phyloP scores from a whole-genome alignment of 306 rosid species.

The Cucurbita maxima region DNA sequence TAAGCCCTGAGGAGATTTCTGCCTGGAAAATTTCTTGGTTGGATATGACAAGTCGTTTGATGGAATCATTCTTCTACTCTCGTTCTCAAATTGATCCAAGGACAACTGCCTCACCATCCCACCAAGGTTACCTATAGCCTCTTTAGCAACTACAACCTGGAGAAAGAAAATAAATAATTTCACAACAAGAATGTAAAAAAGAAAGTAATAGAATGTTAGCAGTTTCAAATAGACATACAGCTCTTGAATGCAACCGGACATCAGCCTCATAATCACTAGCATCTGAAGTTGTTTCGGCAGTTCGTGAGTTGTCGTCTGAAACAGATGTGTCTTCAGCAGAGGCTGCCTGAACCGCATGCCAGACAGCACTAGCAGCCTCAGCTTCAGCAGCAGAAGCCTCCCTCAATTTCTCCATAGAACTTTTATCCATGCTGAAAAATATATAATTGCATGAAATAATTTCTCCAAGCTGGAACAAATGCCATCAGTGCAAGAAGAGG shows the following conservation, averaged over 20 bases:
- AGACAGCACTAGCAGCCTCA: slow-evolving; percentile 89
- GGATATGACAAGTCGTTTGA: slow-evolving; percentile 57
- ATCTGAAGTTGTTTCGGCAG: slow-evolving; percentile 72
- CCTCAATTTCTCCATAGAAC: slow-evolving; percentile 87
- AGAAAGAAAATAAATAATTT: slow-evolving; percentile 12
- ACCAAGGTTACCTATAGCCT: slow-evolving; percentile 86
- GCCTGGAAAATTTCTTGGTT: slow-evolving; percentile 73
- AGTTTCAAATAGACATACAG: slow-evolving; percentile 44
- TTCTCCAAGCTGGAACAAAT: background rate
- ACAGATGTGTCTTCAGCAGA: slow-evolving; percentile 65
- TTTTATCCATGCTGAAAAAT: slow-evolving; percentile 60
- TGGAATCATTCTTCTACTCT: slow-evolving; percentile 97
- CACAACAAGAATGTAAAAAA: slow-evolving; percentile 13
- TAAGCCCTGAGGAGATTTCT: slow-evolving; percentile 93
- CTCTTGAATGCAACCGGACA: slow-evolving; percentile 98
- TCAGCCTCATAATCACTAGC: slow-evolving; percentile 92
- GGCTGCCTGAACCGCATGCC: slow-evolving; percentile 71
- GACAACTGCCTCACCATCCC: slow-evolving; percentile 99
- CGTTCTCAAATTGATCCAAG: slow-evolving; percentile 96
- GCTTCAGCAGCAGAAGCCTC: slow-evolving; percentile 99
- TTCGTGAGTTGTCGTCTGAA: slow-evolving; percentile 76
- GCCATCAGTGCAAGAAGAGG: background rate
- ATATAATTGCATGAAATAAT: background rate
- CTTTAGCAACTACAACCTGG: slow-evolving; percentile 99
- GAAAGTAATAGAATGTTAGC: background rate